A percentile compares a stretch with the other conserved stretches of the same genome.
Evolutionary conservation across 345 rosid species (phyloP).

Genomic region (Rhizophora apiculata): DNA sequence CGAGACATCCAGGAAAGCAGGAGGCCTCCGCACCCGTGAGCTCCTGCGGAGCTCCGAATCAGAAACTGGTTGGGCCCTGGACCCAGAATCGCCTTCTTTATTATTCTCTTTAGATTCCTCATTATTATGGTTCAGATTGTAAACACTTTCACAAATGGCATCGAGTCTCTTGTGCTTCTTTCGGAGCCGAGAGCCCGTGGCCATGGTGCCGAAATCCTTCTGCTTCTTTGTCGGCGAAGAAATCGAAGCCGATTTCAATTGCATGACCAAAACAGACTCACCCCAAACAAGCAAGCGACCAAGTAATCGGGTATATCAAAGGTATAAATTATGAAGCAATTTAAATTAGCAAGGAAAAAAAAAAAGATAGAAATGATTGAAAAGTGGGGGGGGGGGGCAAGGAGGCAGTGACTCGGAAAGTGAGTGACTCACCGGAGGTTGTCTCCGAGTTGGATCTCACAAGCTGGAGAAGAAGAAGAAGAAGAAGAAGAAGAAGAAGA

Average conservation of each 20-base stretch:
- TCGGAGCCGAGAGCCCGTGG: conserved; percentile 54
- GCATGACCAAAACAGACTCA: conserved; percentile 46
- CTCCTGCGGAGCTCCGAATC: conserved; percentile 69
- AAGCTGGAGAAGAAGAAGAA: too few species aligned
- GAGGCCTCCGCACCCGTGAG: conserved; percentile 65
- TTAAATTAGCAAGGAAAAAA: too few species aligned
- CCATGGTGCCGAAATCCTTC: conserved; percentile 31
- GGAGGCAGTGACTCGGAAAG: conserved; percentile 1
- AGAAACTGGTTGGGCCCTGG: conserved; percentile 10
- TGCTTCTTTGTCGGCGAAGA: conserved; percentile 36
- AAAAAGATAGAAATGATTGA: neutral
- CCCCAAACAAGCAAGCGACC: neutral
- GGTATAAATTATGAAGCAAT: neutral
- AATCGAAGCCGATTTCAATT: conserved; percentile 46
- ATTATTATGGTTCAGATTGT: conserved; percentile 55
- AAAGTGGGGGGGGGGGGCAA: neutral
- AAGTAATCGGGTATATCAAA: too few species aligned
- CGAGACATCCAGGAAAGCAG: conserved; percentile 69
- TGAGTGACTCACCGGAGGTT: conserved; percentile 19
- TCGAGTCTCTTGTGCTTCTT: conserved; percentile 88
- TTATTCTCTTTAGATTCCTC: conserved; percentile 32
- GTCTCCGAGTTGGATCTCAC: conserved; percentile 7
- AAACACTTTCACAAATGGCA: conserved; percentile 71
- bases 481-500: neutral
- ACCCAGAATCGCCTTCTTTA: conserved; percentile 24